Evolutionary conservation across 2,329 filamentous ascomycete genomes (phyloP), one percentile per base, ranked within the genome.

Genomic region (Rutstroemia sp.): DNA sequence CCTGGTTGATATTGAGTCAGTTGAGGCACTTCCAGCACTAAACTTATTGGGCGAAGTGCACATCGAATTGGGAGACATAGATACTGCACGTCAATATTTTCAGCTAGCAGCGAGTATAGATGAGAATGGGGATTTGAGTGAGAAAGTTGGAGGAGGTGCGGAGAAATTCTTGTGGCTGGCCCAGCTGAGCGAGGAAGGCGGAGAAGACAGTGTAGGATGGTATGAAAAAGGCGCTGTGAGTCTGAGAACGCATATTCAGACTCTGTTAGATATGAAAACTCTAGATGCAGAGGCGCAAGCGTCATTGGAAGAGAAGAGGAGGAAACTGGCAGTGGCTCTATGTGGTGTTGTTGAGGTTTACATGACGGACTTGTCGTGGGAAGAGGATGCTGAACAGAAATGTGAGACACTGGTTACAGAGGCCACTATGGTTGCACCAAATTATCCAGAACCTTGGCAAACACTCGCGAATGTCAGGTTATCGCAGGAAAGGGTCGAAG

Each of bases 311-410:
- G 88, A 91, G 71, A 89, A 89, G 76, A 87, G 87, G 70, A 78
- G 79, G 62, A 94, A 94, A 72, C 78, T 97, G 38, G 89, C 91
- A 2, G 90, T 90, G 64, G 89, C 92, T n/a, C 79, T 99, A 38
- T 99, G 95, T 72, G 90, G 89, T 27, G 89, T 97, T 59, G 86
- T 89, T 6, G 94, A 99, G 75, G 90, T 99, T 50, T 99, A 96
- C 77, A 99, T 99, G 94, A 99, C 94, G 10, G 94, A 99, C 75
- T 75, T 97, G 65, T 94, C 88, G 66, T 94, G 82, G 89, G 92
- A 96, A 73, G 83, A 85, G 52, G 91, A 96, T 68, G 94, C 92
- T 5, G 94, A 99, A 75, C 76, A 81, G 63, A 82, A 86, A 63
- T 99, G 95, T 75, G 92, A 99, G 73, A 76, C 82, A 5, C 83